Evolutionary conservation across 2,329 filamentous ascomycete species (phyloP).

Genomic region (Nigrospora sphaerica): DNA sequence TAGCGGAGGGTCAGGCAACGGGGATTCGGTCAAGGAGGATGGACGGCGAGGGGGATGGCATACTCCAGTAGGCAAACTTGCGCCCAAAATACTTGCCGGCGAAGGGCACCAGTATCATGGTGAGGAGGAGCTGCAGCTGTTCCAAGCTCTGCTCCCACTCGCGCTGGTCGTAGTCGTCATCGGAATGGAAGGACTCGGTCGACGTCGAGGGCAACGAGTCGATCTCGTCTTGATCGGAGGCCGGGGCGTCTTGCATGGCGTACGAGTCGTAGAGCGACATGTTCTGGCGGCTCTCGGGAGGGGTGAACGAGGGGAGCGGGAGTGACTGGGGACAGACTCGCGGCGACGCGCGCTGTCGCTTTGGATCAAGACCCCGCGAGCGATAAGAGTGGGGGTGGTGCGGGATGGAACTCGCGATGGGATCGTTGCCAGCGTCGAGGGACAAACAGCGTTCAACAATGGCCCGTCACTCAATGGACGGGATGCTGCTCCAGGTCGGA

Average conservation of each 20-base stretch:
- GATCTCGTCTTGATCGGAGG: slow-evolving; percentile 49
- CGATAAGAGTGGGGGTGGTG: too few species aligned
- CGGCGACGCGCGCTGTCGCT: too few species aligned
- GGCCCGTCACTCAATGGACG: too few species aligned
- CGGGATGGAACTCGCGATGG: too few species aligned
- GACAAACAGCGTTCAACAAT: too few species aligned
- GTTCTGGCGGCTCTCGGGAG: slow-evolving; percentile 4
- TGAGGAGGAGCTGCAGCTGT: slow-evolving; percentile 86
- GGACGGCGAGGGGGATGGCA: slow-evolving; percentile 25
- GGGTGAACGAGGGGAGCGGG: background rate
- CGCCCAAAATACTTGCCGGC: slow-evolving; percentile 90
- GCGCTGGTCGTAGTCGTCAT: slow-evolving; percentile 71
- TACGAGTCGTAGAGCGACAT: slow-evolving; percentile 40
- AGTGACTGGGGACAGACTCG: too few species aligned
- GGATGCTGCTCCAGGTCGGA: background rate
- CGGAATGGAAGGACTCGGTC: slow-evolving; percentile 46
- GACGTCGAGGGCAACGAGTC: slow-evolving; percentile 59
- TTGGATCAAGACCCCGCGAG: too few species aligned
- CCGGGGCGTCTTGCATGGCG: slow-evolving; percentile 40
- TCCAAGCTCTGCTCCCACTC: slow-evolving; percentile 95
- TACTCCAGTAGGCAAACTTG: slow-evolving; percentile 95
- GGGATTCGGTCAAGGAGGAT: background rate
- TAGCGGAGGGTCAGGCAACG: slow-evolving; percentile 25
- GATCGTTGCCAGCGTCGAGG: too few species aligned
- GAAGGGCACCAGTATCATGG: slow-evolving; percentile 92